Percentiles rank a stretch among this genome's conserved stretches.
Conservation (phyloP, 2,329 filamentous ascomycete species). For the Pestalotiopsis sp. region DNA sequence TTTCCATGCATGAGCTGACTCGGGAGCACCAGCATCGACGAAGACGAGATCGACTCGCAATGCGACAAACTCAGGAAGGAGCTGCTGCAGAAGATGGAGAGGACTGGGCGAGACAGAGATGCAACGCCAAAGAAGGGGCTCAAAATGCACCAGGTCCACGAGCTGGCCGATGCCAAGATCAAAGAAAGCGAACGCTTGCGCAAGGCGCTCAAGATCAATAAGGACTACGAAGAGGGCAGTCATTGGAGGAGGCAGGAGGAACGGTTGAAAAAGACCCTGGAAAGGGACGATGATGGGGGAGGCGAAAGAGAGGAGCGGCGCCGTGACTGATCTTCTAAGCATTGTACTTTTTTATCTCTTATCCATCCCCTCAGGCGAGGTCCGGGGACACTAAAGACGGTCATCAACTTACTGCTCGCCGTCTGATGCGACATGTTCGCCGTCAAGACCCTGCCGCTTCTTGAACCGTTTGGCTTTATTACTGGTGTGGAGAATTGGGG, state of each 20-base stretch:
- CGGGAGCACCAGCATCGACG: constrained; percentile 63
- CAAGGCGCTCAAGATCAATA: constrained; percentile 83
- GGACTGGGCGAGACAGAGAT: constrained; percentile 35
- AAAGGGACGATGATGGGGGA: constrained; percentile 33
- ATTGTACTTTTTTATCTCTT: background rate
- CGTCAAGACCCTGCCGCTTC: background rate
- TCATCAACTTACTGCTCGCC: background rate
- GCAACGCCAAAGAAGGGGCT: constrained; percentile 58
- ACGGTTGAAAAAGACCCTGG: constrained; percentile 50
- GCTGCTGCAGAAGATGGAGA: constrained; percentile 59
- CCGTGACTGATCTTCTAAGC: background rate
- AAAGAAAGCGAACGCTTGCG: constrained; percentile 89
- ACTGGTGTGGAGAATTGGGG: background rate
- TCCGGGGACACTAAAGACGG: too few species aligned
- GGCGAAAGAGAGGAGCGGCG: background rate
- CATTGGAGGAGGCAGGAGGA: constrained; percentile 88
- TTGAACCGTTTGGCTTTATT: background rate
- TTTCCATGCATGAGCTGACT: constrained; percentile 16
- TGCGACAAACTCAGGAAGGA: constrained; percentile 69
- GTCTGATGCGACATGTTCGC: background rate
- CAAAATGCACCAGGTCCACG: constrained; percentile 94
- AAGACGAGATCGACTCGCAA: constrained; percentile 86
- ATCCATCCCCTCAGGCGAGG: background rate
- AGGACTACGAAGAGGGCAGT: constrained; percentile 81
- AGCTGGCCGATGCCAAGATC: constrained; percentile 94